Conservation (phyloP, 1,139 yeast species). For the Eremothecium gossypii region DNA sequence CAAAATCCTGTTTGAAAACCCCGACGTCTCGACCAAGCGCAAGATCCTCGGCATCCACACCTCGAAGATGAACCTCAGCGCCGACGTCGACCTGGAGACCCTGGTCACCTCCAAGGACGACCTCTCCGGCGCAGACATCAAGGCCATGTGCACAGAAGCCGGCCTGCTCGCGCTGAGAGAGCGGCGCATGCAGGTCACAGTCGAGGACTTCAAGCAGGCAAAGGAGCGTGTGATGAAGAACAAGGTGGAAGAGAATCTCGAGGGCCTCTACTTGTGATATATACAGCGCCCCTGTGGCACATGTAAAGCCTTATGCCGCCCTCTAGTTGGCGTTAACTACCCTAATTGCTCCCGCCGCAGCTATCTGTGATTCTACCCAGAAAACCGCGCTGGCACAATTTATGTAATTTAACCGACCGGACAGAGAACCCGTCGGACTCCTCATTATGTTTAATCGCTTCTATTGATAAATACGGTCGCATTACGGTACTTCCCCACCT, state of each 20-base stretch:
- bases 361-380: neutral
- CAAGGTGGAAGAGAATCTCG: conserved; percentile 93
- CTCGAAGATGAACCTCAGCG: conserved; percentile 82
- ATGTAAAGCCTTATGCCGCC: too few relatives aligned
- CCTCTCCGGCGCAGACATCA: conserved; percentile 94
- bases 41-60: conserved; percentile 92
- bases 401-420: too few relatives aligned
- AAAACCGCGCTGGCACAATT: too few relatives aligned
- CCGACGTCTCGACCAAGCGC: conserved; percentile 86
- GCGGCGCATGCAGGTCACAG: conserved; percentile 96
- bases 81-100: conserved; percentile 83
- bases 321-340: neutral
- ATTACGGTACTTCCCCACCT: too few relatives aligned
- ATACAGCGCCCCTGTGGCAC: too few relatives aligned
- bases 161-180: conserved; percentile 94
- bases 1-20: conserved; percentile 92
- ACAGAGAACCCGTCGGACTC: too few relatives aligned
- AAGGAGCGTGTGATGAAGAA: conserved; percentile 96
- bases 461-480: too few relatives aligned
- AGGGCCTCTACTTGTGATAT: conserved; percentile 74
- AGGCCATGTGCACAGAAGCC: conserved; percentile 97
- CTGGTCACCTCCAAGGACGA: conserved; percentile 90
- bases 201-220: conserved; percentile 89
- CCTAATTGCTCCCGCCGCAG: neutral
- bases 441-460: too few relatives aligned